phyloP scores from a whole-genome alignment of 2,329 filamentous ascomycete species.

The Talaromyces amestolkiae region DNA sequence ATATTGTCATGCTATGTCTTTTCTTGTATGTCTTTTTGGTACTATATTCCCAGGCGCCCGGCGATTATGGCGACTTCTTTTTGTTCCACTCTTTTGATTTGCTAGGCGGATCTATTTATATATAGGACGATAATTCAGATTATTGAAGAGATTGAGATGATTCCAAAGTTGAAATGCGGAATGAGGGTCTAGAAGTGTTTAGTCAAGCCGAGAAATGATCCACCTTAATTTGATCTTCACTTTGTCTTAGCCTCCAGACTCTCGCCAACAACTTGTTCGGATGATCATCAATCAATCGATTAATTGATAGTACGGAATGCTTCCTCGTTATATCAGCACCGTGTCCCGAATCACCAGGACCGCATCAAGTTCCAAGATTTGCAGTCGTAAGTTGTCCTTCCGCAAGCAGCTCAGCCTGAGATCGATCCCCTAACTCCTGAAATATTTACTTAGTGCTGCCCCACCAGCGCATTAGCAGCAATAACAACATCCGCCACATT shows the following conservation, averaged over 20 bases:
- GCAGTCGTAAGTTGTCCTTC: not conserved
- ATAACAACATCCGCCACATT: constrained; percentile 15
- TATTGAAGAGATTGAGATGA: not conserved
- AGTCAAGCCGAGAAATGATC: not conserved
- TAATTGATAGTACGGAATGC: constrained; percentile 1
- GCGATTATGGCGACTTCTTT: constrained; percentile 1
- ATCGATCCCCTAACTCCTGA: constrained; percentile 11
- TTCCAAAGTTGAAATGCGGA: not conserved
- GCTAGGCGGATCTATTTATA: not conserved
- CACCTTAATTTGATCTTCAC: not conserved
- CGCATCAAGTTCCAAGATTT: not conserved
- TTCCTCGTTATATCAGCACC: not conserved
- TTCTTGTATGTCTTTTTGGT: not conserved
- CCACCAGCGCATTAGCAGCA: constrained; percentile 6
- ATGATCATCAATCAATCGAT: not conserved
- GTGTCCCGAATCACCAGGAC: not conserved
- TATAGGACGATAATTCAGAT: constrained; percentile 3
- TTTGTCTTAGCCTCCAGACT: not conserved
- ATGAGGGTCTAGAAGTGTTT: not conserved
- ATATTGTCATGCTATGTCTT: not conserved
- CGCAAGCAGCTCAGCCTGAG: not conserved
- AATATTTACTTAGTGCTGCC: constrained; percentile 8
- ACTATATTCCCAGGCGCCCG: constrained; percentile 8
- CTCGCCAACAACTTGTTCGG: not conserved
- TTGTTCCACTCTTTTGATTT: not conserved